phyloP scores from a whole-genome alignment of 805 yeast genomes.

The Pichia cephalocereana region DNA sequence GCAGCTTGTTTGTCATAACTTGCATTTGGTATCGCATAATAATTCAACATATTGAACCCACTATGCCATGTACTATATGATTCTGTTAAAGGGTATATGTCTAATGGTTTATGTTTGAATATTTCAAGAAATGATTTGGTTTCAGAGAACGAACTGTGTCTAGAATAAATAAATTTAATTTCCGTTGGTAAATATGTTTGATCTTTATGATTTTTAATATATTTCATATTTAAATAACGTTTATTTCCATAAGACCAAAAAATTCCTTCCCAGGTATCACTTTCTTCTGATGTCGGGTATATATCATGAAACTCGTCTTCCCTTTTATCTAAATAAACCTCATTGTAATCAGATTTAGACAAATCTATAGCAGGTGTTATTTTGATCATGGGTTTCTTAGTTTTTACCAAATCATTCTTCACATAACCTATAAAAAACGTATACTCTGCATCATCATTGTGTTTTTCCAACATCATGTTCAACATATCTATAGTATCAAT shows the following conservation, averaged over 20 bases:
- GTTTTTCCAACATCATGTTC: too few relatives aligned
- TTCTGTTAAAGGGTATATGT: constrained; percentile 14
- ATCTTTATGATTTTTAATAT: background rate
- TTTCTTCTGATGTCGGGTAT: too few relatives aligned
- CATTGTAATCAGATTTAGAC: constrained; percentile 4
- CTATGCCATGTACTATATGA: constrained; percentile 7
- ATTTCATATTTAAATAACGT: too few relatives aligned
- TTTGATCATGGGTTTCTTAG: background rate
- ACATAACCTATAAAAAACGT: background rate
- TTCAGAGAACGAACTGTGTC: constrained; percentile 15
- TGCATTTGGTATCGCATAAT: constrained; percentile 3
- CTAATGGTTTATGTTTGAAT: constrained; percentile 6
- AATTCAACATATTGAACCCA: constrained; percentile 11
- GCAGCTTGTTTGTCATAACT: constrained; percentile 1
- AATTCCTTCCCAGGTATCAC: background rate
- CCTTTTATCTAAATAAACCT: constrained; percentile 1
- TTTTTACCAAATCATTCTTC: background rate
- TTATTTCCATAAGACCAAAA: background rate
- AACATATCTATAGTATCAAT: background rate
- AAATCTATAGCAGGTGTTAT: constrained; percentile 11
- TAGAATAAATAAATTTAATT: constrained; percentile 10
- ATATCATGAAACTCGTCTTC: background rate
- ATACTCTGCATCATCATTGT: background rate
- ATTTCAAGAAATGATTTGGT: constrained; percentile 7
- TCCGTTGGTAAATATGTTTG: constrained; percentile 5